Evolutionary conservation across 1,284 basidiomycete genomes (phyloP), one percentile per base, ranked within the genome.

Genomic region (Trichosporon asahii): DNA sequence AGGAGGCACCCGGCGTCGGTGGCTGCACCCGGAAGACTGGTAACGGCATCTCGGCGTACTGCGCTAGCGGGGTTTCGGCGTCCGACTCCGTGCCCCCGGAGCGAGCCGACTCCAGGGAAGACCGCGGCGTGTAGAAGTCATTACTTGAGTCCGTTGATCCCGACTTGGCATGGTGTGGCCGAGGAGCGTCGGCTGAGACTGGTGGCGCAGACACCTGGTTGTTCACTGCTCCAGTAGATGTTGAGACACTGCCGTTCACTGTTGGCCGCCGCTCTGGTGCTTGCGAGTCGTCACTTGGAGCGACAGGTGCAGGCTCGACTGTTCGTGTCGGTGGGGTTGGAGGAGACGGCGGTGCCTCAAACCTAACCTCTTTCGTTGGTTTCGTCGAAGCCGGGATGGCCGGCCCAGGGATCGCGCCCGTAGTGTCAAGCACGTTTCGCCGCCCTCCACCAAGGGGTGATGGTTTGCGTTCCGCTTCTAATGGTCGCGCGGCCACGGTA

Each of bases 21-120:
- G 72, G 72, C 67, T 73, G 72, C 12, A 73, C 53, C n/a, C 63
- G 46, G 40, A 72, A 66, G 4, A 57, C 25, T 4, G 68, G 68
- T 8, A 69, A 53, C 23, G 68, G 69, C 44, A 73, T 23, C 2
- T 49, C 67, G 1, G 46, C 18, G 0, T 66, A 31, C 15, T 67
- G 64, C 0, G 64, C 70, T 11, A 33, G 29, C 11, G 71, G 71
- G 8, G 66, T 72, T 14, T 31, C 68, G 6, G 29, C 57, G 18
- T 61, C 57, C 8, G 57, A 61, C 18, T 61, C 29, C 0, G 57
- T 61, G 6, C 57, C 23, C 1, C 18, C 27, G 2, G 57, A 61
- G 29, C 18, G 57, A 5, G 27, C 11, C 5, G 61, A 64, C 21
- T 70, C 67, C 25, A 72, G 29, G 12, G 72, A 73, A 49, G 67